Percentiles rank a stretch among this genome's conserved stretches.
Evolutionary conservation across 371 early-diverging fungal genomes (phyloP).

Genomic region (Mucor racemosus): DNA sequence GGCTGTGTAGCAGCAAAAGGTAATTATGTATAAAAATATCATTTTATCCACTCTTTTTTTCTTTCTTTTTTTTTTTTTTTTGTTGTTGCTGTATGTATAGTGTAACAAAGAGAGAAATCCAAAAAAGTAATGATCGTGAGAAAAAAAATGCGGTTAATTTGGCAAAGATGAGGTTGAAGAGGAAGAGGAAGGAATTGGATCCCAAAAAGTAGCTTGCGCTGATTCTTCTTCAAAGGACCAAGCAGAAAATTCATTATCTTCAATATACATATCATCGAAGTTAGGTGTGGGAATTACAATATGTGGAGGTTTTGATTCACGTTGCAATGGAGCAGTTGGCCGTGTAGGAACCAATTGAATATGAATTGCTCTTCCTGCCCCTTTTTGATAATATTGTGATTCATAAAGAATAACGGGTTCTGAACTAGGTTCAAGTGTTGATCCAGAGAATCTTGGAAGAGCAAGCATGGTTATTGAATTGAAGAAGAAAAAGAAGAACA

Average conservation of each 20-base stretch:
- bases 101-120: conserved; percentile 1
- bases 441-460: conserved; percentile 34
- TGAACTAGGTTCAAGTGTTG: conserved; percentile 30
- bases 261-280: conserved; percentile 20
- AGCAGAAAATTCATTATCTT: conserved; percentile 26
- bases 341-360: conserved; percentile 33
- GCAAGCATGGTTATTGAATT: conserved; percentile 12
- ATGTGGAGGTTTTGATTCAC: conserved; percentile 24
- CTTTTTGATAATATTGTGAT: conserved; percentile 29
- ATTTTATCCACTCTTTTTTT: neutral
- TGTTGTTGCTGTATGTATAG: neutral
- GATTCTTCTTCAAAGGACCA: conserved; percentile 28
- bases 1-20: too few relatives aligned
- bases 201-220: conserved; percentile 6
- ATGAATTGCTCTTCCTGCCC: conserved; percentile 21
- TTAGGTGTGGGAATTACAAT: conserved; percentile 26
- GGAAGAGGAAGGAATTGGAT: neutral
- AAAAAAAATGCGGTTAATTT: neutral
- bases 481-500: neutral
- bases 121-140: conserved; percentile 3
- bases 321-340: conserved; percentile 26
- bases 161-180: neutral
- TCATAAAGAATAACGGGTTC: conserved; percentile 35
- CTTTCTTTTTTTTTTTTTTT: too few relatives aligned
- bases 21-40: neutral